Base-by-base conservation (phyloP, 2,329 filamentous ascomycete species). In the Colletotrichum tamarilloi region DNA sequence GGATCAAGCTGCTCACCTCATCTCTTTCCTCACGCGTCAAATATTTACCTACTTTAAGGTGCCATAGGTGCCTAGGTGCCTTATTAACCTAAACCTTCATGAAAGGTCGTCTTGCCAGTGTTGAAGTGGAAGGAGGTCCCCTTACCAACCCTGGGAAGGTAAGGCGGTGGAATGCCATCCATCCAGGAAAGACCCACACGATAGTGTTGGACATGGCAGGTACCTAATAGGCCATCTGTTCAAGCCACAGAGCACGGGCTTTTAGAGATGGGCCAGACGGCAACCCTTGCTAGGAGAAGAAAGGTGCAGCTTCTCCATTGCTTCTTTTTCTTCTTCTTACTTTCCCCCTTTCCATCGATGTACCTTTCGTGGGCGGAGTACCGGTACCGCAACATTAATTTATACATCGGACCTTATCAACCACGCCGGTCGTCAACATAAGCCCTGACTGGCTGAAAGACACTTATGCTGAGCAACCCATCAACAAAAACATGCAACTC, bases 151-250 rank as follows among this genome's bases (percentile, higher is more conserved):
- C 35, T n/a, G 19, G 63, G 59, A 30, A 68, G 70, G 70, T 49
- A 59, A 59, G 55, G 19, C 30, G 56, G 24, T 46, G 46, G 66
- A 35, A 62, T 64, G 66, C 52, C 65, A 60, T 58, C 38, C 65
- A 64, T 53, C 30, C 11, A 55, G 42, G 52, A 52, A 57, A 62
- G 67, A 73, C 19, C 70, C 60, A 65, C 28, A 56, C 67, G 70
- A 65, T 73, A 73, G 70, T 70, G 70, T 69, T 66, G n/a, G 35
- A 73, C 70, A 65, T 70, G 70, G 67, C 67, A 73, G 55, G 70
- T 73, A 73, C 70, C 46, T 65, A 14, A 9, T 16, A 55, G 24
- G 26, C 32, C 42, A 22, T n/a, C 42, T 49, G 7, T 49, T 49
- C 56, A 73, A 65, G 71, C 71, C 71, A 73, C 71, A 73, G 67